phyloP scores from a whole-genome alignment of 2,329 filamentous ascomycete genomes.

The Ascomycota sp. region DNA sequence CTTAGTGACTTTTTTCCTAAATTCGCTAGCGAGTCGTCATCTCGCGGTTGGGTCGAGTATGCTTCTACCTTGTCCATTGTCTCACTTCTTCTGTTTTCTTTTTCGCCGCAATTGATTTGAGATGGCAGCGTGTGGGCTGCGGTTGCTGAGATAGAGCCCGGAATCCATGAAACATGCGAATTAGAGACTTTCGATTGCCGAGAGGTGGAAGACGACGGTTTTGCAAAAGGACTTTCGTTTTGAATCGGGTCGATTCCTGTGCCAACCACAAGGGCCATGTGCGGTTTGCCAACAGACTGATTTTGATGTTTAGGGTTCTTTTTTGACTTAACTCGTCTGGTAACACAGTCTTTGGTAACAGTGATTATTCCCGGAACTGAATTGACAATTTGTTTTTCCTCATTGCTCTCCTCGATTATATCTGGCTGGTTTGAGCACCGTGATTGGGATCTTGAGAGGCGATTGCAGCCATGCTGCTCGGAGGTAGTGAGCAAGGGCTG shows the following conservation, averaged over 20 bases:
- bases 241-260: slow-evolving; percentile 4
- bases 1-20: too few species aligned
- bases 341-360: slow-evolving; percentile 1
- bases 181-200: slow-evolving; percentile 2
- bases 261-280: slow-evolving; percentile 1
- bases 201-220: slow-evolving; percentile 10
- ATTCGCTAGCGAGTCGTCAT: too few species aligned
- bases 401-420: not conserved
- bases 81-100: too few species aligned
- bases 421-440: not conserved
- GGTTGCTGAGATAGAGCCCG: not conserved
- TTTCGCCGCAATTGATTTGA: not conserved
- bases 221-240: slow-evolving; percentile 5
- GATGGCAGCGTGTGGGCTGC: not conserved
- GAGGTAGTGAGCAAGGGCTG: too few species aligned
- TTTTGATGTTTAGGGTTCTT: slow-evolving; percentile 4
- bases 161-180: not conserved
- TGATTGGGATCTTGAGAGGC: too few species aligned
- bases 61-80: too few species aligned
- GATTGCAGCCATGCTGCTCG: too few species aligned
- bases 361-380: slow-evolving; percentile 2
- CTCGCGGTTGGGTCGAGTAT: too few species aligned
- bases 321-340: slow-evolving; percentile 1
- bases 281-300: slow-evolving; percentile 1
- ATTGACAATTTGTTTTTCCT: slow-evolving; percentile 3